Conservation (phyloP, 2,329 filamentous ascomycete genomes). For the Fusarium sp. region DNA sequence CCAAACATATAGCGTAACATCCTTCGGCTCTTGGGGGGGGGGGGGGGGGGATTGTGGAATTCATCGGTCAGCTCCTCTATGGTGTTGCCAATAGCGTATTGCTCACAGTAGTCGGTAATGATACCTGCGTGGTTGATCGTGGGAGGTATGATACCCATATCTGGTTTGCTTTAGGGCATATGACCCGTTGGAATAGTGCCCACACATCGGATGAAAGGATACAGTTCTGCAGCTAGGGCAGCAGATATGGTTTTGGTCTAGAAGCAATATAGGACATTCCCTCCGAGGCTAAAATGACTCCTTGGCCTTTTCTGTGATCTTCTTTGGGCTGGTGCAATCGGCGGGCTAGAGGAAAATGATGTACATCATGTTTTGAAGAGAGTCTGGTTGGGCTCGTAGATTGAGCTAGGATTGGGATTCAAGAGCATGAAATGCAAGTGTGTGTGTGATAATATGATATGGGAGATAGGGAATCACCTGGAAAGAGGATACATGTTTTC, state of each 20-base stretch:
- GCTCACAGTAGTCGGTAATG: fast-evolving
- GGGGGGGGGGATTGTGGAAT: fast-evolving
- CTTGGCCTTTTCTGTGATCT: neutral
- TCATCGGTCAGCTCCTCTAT: fast-evolving
- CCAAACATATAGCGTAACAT: neutral
- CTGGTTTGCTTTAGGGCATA: fast-evolving
- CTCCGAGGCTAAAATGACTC: neutral
- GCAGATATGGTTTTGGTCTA: neutral
- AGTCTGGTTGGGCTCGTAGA: neutral
- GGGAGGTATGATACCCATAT: too few relatives aligned
- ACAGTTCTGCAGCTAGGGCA: neutral
- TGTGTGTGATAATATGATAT: neutral
- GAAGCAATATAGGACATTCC: too few relatives aligned
- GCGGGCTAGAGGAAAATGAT: neutral
- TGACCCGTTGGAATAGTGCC: fast-evolving
- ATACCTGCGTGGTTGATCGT: fast-evolving
- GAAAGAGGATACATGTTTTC: neutral
- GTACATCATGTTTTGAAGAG: neutral
- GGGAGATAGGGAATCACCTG: neutral
- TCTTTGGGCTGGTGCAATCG: neutral
- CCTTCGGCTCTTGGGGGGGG: fast-evolving
- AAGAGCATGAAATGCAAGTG: neutral
- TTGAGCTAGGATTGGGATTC: neutral
- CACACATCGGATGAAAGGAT: neutral
- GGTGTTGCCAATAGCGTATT: neutral